phyloP scores from a whole-genome alignment of 257 asterid genomes.

The Linderniella brevidens region DNA sequence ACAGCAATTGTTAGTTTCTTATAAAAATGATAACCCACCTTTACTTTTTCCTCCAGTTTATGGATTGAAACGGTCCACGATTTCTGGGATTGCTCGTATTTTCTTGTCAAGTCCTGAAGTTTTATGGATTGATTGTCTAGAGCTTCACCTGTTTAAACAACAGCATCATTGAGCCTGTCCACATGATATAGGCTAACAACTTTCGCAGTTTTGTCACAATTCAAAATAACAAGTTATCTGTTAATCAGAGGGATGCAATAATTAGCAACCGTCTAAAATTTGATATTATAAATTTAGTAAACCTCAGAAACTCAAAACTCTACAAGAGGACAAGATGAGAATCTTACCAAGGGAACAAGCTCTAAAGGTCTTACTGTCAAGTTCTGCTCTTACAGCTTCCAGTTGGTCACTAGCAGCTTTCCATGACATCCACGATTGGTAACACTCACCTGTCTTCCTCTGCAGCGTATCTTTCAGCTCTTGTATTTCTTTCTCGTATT shows the following conservation, averaged over 20 bases:
- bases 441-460: slow-evolving; percentile 81
- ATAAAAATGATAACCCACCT: slow-evolving; percentile 28
- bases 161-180: neutral
- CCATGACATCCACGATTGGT: slow-evolving; percentile 97
- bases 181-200: neutral
- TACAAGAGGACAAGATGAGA: neutral
- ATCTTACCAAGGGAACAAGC: slow-evolving; percentile 69
- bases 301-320: too few species aligned
- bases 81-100: slow-evolving; percentile 47
- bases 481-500: slow-evolving; percentile 68
- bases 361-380: slow-evolving; percentile 61
- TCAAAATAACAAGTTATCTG: too few species aligned
- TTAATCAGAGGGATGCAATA: too few species aligned
- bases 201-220: too few species aligned
- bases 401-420: slow-evolving; percentile 70
- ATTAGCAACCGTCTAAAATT: too few species aligned
- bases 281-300: too few species aligned
- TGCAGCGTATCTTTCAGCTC: slow-evolving; percentile 53
- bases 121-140: slow-evolving; percentile 46
- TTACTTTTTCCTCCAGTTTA: slow-evolving; percentile 47
- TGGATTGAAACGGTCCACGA: slow-evolving; percentile 47
- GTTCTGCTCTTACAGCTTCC: slow-evolving; percentile 73
- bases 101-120: slow-evolving; percentile 43
- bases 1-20: too few species aligned
- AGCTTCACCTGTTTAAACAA: slow-evolving; percentile 38